Conservation (phyloP, 805 yeast species). For the Myxozyma neglecta region DNA sequence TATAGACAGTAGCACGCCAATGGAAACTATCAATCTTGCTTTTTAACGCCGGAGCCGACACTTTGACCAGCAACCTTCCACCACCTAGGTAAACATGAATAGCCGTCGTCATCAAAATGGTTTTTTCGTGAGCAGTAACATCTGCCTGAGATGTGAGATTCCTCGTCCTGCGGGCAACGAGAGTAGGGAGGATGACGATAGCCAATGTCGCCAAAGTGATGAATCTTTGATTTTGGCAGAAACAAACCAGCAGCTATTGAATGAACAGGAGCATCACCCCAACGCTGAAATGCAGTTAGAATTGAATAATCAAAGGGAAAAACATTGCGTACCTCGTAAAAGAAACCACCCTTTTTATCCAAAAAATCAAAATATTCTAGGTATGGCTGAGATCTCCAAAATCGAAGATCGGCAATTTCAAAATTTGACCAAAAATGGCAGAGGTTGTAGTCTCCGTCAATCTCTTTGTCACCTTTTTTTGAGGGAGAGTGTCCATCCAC, state of each 20-base stretch:
- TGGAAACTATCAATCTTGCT: not conserved
- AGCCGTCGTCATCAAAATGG: slow-evolving; percentile 31
- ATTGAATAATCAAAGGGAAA: slow-evolving; percentile 36
- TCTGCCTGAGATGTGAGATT: slow-evolving; percentile 26
- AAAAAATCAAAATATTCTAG: slow-evolving; percentile 63
- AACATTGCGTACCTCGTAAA: slow-evolving; percentile 57
- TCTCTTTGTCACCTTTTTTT: slow-evolving; percentile 50
- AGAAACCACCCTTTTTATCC: slow-evolving; percentile 76
- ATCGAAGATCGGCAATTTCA: slow-evolving; percentile 72
- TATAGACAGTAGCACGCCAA: not conserved
- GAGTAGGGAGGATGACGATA: slow-evolving; percentile 43
- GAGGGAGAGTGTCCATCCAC: slow-evolving; percentile 52
- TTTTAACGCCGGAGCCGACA: slow-evolving; percentile 21
- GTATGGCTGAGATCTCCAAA: slow-evolving; percentile 74
- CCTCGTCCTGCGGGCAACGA: slow-evolving; percentile 32
- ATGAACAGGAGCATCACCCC: slow-evolving; percentile 96
- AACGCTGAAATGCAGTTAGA: slow-evolving; percentile 65
- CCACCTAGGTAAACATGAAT: slow-evolving; percentile 31
- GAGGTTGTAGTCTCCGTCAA: slow-evolving; percentile 65
- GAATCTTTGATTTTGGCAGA: slow-evolving; percentile 56
- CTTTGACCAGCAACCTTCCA: slow-evolving; percentile 31
- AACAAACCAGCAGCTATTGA: slow-evolving; percentile 69
- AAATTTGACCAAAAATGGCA: slow-evolving; percentile 90
- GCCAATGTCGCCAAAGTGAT: slow-evolving; percentile 74
- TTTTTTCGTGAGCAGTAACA: slow-evolving; percentile 26